Evolutionary conservation across 2,329 filamentous ascomycete genomes (phyloP), one percentile per base, ranked within the genome.

Genomic region (Diaporthe batatas): DNA sequence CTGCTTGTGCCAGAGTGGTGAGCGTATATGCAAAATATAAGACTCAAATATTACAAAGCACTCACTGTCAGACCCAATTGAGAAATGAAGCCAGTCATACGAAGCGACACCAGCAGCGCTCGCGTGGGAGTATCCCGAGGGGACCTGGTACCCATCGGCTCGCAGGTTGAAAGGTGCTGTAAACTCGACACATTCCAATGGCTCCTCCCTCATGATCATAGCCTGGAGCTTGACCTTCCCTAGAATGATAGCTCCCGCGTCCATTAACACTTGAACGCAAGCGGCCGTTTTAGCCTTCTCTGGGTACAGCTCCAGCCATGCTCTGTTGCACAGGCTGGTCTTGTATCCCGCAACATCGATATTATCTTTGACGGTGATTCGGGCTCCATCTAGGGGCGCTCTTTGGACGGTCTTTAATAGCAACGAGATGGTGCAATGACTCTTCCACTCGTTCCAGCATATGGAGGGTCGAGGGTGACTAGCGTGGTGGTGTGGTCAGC

Each of bases 201-300:
- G 57, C 57, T 62, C 39, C 29, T 62, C 39, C 21, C 57, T 29
- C 36, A 44, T 44, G 36, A 62, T 62, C 57, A 62, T 62, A 23
- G 57, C 36, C 18, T 32, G 23, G 2, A 62, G 36, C 23, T 62
- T 62, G 11, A 44, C 36, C 23, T 44, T 44, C 1, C 57, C 57
- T 7, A 62, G 6, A 14, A 62, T 44, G 14, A 29, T 29, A 16
- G 23, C 36, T 21, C 57, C 36, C 5, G 36, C 36, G 39, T 44
- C 23, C 5, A 44, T n/a, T 7, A 62, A 11, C 21, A 44, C 16
- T 12, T 44, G 36, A 1, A 62, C 23, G 11, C 36, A 44, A 21
- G 36, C 57, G 6, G 57, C 57, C 3, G 57, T 44, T 14, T 59
- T 59, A n/a, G 57, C 42, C 36, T 59, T 62, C 39, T 62, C 57